A percentile compares a stretch with the other conserved stretches of the same genome.
These are phyloP conservation scores for Aspergillus uvarum DNA, from an alignment of 2,329 filamentous ascomycete genomes.

Conservation along the genomic window DNA sequence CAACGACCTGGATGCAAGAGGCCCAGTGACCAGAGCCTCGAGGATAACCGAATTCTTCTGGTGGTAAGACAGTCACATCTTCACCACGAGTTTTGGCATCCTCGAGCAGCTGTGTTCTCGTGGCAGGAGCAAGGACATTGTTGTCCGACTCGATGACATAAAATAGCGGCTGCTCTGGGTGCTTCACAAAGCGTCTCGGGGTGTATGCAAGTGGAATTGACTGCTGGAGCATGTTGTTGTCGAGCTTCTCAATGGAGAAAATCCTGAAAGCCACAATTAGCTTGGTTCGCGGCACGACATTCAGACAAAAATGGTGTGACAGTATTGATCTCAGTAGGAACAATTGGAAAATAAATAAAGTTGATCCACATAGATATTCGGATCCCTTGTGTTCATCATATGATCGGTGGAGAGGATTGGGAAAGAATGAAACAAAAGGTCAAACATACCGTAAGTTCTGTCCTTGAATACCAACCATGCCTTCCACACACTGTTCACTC, in stretches of 20 bases:
- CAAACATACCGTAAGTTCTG: constrained; percentile 75
- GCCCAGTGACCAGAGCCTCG: constrained; percentile 85
- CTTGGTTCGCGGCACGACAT: neutral
- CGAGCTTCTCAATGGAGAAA: constrained; percentile 83
- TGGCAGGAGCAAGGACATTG: constrained; percentile 80
- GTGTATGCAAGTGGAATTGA: constrained; percentile 86
- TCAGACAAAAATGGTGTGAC: neutral
- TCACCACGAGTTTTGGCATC: constrained; percentile 71
- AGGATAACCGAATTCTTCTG: constrained; percentile 86
- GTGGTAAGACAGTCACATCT: constrained; percentile 67
- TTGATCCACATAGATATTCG: constrained; percentile 48
- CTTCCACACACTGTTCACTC: constrained; percentile 89
- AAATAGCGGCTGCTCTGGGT: constrained; percentile 84
- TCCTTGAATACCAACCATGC: constrained; percentile 89
- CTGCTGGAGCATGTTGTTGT: constrained; percentile 82
- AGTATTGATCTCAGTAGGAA: constrained; percentile 77
- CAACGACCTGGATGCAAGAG: constrained; percentile 89
- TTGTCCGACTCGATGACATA: constrained; percentile 95
- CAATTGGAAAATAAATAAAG: constrained; percentile 69
- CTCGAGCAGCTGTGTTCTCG: constrained; percentile 70
- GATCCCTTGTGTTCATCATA: constrained; percentile 45
- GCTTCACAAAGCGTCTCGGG: constrained; percentile 80
- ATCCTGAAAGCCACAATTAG: constrained; percentile 56
- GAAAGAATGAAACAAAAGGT: constrained; percentile 15
- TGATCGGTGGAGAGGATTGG: constrained; percentile 35